Evolutionary conservation across 257 asterid genomes (phyloP), one percentile per base, ranked within the genome.

Genomic region (Cinchona pubescens): DNA sequence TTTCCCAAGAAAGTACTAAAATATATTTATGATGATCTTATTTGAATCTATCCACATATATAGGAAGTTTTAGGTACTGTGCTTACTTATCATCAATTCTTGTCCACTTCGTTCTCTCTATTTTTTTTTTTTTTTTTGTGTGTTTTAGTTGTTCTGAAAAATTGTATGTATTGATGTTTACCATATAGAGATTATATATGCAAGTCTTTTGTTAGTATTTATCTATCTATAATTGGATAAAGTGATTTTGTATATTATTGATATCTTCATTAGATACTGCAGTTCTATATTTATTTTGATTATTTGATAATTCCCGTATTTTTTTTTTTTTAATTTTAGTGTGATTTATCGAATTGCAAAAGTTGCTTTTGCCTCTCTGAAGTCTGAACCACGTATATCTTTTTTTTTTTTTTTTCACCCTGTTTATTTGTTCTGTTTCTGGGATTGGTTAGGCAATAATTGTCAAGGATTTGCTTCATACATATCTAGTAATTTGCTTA

Each of bases 1-100:
- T n/a, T n/a, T n/a, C n/a, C n/a, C n/a, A 45, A 11, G 40, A n/a
- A n/a, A 53, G 60, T 29, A 18, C 72, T 74, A 11, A 71, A 80
- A 76, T 56, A 13, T 67, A 11, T 64, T 69, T 61, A 49, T 13
- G 62, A 32, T 25, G 59, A 61, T 74, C n/a, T n/a, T 56, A 68
- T 64, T 51, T 73, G 53, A 27, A 42, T 8, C 49, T 69, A n/a
- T 79, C 58, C 35, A 64, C 53, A 74, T 23, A 61, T 61, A 48
- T 38, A 46, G 72, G 34, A 80, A 51, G 51, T 72, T 72, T 37
- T 40, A 16, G 76, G 56, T 34, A 30, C 43, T 16, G 56, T 61
- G 35, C n/a, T 37, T 60, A 35, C n/a, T 37, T 60, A 35, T 53
- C 18, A 29, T 29, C 38, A 70, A 1, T 14, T 61, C 34, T n/a